phyloP scores from a whole-genome alignment of 2,329 filamentous ascomycete species.

The Aspergillus uvarum region DNA sequence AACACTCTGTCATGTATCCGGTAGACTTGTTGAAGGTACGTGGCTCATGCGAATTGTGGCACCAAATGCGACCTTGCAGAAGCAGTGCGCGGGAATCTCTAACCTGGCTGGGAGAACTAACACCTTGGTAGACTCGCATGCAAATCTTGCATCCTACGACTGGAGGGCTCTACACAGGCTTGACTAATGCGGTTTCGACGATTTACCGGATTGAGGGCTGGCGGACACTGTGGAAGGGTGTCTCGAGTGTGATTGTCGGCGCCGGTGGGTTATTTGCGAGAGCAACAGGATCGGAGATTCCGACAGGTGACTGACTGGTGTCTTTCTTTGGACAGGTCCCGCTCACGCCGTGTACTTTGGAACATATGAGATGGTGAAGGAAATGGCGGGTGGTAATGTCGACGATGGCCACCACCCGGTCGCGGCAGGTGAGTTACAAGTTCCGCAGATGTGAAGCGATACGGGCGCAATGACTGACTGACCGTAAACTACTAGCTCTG shows the following conservation, averaged over 20 bases:
- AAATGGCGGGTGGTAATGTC: slow-evolving; percentile 89
- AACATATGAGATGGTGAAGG: slow-evolving; percentile 96
- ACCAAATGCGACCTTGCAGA: neutral
- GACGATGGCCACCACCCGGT: slow-evolving; percentile 82
- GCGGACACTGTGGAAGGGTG: slow-evolving; percentile 89
- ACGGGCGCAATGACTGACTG: slow-evolving; percentile 34
- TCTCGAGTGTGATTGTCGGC: slow-evolving; percentile 93
- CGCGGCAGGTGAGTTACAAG: slow-evolving; percentile 70
- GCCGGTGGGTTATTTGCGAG: slow-evolving; percentile 63
- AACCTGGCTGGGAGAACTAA: neutral
- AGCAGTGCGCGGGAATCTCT: neutral
- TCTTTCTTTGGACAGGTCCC: slow-evolving; percentile 61
- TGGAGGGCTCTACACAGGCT: slow-evolving; percentile 79
- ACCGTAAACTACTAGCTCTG: slow-evolving; percentile 59
- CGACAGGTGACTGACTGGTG: slow-evolving; percentile 8
- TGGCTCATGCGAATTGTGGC: slow-evolving; percentile 7
- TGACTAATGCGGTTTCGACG: slow-evolving; percentile 87
- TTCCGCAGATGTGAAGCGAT: neutral
- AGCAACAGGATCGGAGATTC: neutral
- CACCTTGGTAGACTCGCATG: slow-evolving; percentile 76
- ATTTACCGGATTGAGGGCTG: slow-evolving; percentile 89
- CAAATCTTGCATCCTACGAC: slow-evolving; percentile 86
- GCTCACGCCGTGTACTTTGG: slow-evolving; percentile 98
- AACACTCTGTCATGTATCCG: slow-evolving; percentile 98
- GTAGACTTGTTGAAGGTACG: slow-evolving; percentile 95